Conservation (phyloP, 768 basidiomycete species). For the Cyclocybe aegerita region DNA sequence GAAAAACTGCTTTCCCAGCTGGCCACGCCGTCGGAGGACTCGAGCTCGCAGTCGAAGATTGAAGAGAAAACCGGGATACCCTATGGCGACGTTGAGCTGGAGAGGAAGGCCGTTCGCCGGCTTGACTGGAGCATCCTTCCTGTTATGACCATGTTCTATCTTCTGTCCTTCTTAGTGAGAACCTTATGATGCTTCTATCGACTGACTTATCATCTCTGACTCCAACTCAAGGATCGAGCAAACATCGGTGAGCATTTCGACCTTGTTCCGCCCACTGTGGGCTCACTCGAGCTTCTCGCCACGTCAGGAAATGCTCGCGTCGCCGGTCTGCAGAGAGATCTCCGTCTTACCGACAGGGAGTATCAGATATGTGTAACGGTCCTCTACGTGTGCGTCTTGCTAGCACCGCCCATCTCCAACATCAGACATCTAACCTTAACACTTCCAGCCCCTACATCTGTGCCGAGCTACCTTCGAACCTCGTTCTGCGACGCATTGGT, state of each 20-base stretch:
- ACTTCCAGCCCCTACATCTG: conserved; percentile 37
- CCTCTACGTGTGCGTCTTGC: conserved; percentile 24
- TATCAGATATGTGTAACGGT: conserved; percentile 36
- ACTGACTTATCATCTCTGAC: neutral
- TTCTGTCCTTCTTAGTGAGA: conserved; percentile 33
- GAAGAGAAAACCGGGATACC: neutral
- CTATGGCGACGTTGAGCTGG: conserved; percentile 5
- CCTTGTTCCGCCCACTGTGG: neutral
- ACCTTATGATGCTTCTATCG: neutral
- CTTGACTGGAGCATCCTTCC: conserved; percentile 29
- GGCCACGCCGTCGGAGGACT: neutral
- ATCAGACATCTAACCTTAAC: neutral
- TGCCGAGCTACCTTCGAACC: conserved; percentile 49
- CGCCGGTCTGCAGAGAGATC: conserved; percentile 44
- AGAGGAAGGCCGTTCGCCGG: conserved; percentile 19
- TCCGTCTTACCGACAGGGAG: conserved; percentile 36
- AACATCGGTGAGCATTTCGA: conserved; percentile 26
- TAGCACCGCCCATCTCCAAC: neutral
- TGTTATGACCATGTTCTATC: conserved; percentile 32
- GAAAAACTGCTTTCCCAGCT: neutral
- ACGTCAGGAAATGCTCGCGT: conserved; percentile 42
- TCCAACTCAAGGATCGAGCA: conserved; percentile 26
- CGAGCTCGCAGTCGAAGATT: neutral
- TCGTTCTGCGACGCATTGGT: conserved; percentile 41
- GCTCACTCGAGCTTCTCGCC: neutral